These are phyloP conservation scores for Phaeosphaeria sp. DNA, from an alignment of 2,329 filamentous ascomycete species.

Conservation along the genomic window DNA sequence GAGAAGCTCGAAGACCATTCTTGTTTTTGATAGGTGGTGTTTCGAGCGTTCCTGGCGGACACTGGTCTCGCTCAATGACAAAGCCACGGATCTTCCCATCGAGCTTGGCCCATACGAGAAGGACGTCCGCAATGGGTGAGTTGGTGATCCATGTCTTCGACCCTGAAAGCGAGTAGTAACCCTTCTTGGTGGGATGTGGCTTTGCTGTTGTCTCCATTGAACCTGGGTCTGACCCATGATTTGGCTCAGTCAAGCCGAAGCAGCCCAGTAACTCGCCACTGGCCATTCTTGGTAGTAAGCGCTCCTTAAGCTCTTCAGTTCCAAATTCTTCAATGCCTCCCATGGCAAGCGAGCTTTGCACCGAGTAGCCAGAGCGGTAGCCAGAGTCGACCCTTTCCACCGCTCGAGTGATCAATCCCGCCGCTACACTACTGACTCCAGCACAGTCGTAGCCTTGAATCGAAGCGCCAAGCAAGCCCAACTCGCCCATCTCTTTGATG, in stretches of 20 bases:
- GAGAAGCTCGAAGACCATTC: conserved; percentile 88
- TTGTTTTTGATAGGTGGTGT: conserved; percentile 95
- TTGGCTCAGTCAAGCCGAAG: conserved; percentile 90
- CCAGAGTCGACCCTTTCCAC: conserved; percentile 91
- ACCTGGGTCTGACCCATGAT: conserved; percentile 90
- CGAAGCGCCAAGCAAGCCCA: conserved; percentile 85
- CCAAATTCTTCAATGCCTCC: conserved; percentile 89
- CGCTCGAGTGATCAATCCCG: conserved; percentile 87
- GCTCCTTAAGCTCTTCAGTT: conserved; percentile 85
- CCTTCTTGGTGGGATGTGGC: conserved; percentile 82
- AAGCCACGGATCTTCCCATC: conserved; percentile 95
- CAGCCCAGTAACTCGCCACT: conserved; percentile 83
- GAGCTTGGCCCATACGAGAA: conserved; percentile 92
- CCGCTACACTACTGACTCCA: conserved; percentile 84
- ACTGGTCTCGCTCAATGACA: conserved; percentile 82
- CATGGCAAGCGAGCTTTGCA: conserved; percentile 93
- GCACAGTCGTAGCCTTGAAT: conserved; percentile 90
- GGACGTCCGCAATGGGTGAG: conserved; percentile 83
- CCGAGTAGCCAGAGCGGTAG: conserved; percentile 91
- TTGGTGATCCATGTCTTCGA: conserved; percentile 97
- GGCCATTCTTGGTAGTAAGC: conserved; percentile 79
- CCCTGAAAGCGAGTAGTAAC: conserved; percentile 79
- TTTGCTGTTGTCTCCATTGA: conserved; percentile 90
- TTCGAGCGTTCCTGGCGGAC: conserved; percentile 85
- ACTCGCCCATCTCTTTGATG: conserved; percentile 87